Base-by-base conservation (phyloP, 495 filamentous ascomycete species). In the Sordaria brevicollis region DNA sequence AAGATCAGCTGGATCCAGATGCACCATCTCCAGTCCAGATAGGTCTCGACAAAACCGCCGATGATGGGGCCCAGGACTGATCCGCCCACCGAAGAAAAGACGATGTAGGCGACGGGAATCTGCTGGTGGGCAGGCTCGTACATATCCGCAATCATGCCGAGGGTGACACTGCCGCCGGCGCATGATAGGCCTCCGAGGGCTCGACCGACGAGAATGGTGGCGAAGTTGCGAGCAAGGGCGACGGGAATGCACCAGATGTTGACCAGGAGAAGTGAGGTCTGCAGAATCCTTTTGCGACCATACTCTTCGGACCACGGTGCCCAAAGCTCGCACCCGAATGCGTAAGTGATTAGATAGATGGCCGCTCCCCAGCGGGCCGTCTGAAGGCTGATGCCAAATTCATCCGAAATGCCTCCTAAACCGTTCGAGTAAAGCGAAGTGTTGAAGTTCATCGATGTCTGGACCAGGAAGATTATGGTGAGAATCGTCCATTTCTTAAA, bases 401-500 rank as follows among this genome's bases (percentile, higher is more conserved):
- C 78, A 54, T 87, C 78, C 1, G 86, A 81, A 69, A 94, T 85
- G 6, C 86, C 86, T 0, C 72, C 72, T 13, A 92, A 78, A 15
- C 85, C 90, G 74, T 91, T 91, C 39, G 88, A 83, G 78, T 92
- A 93, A 11, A 92, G 83, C 35, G 86, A 88, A 10, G 89, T 89
- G 82, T 93, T 93, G 83, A 93, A 91, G 82, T 94, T 94, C 91
- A 94, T 94, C 5, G 91, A 93, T 66, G 89, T 87, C 73, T 93
- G 91, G 7, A 94, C 89, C 43, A 85, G 76, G 80, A 93, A 92
- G 76, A 94, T 90, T 71, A 92, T 85, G 33, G 82, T 85, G 43
- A 93, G 83, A 74, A 93, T 90, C 66, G 76, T 85, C 91, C 91
- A 94, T 78, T 92, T 93, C 83, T 89, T 93, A 81, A 84, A 85